phyloP scores from a whole-genome alignment of 208 protist genomes.

The Acanthamoeba quina region DNA sequence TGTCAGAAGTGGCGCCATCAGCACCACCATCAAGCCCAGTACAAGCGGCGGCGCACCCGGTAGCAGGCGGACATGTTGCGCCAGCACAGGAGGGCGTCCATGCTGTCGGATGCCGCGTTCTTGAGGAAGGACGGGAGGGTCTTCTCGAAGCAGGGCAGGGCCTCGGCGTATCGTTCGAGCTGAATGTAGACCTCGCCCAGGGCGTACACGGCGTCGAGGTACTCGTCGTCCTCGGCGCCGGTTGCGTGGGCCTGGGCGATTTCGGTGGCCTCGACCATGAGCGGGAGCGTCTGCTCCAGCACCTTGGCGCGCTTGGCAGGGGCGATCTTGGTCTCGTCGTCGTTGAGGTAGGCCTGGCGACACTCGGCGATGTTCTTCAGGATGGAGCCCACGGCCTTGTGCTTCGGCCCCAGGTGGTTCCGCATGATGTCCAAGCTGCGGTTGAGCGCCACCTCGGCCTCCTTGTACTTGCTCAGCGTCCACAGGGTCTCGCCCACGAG shows the following conservation, averaged over 20 bases:
- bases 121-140: background rate
- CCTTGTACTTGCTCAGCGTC: conserved; percentile 29
- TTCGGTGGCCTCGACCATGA: conserved; percentile 5
- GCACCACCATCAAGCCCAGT: too few species aligned
- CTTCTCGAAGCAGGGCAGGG: conserved; percentile 42
- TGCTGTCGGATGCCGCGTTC: background rate
- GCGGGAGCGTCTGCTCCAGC: conserved; percentile 8
- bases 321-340: background rate
- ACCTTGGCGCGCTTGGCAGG: background rate
- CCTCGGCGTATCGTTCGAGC: conserved; percentile 49
- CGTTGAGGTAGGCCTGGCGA: conserved; percentile 35
- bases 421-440: conserved; percentile 1
- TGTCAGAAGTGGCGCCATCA: too few species aligned
- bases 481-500: conserved; percentile 14
- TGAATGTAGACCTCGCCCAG: conserved; percentile 30
- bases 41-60: background rate
- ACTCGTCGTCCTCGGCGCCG: background rate
- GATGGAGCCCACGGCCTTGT: conserved; percentile 51
- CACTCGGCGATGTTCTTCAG: conserved; percentile 52
- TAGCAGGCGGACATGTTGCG: conserved; percentile 7
- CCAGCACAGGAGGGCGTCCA: background rate
- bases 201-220: conserved; percentile 15
- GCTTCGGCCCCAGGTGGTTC: conserved; percentile 22
- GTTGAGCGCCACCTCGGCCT: background rate
- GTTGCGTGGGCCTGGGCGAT: conserved; percentile 25